Conservation (phyloP, 345 rosid genomes). For the Eucalyptus decipiens region DNA sequence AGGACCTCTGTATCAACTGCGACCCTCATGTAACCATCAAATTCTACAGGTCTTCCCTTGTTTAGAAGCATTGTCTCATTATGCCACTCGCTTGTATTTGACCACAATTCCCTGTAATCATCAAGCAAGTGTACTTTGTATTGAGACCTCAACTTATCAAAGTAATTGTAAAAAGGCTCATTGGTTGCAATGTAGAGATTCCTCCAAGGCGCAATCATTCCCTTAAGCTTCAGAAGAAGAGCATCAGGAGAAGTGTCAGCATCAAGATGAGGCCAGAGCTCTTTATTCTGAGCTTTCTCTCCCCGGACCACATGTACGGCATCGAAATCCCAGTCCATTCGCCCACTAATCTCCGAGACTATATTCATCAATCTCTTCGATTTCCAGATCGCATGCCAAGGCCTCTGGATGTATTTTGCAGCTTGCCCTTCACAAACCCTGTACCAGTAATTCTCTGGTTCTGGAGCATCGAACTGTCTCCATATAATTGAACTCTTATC, state of each 20-base stretch:
- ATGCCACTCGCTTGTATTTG: slow-evolving; percentile 88
- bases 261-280: slow-evolving; percentile 85
- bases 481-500: slow-evolving; percentile 72
- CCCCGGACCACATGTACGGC: slow-evolving; percentile 90
- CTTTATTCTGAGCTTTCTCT: slow-evolving; percentile 77
- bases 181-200: slow-evolving; percentile 78
- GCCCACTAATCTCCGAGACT: slow-evolving; percentile 75
- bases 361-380: slow-evolving; percentile 95
- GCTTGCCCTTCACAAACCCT: slow-evolving; percentile 92
- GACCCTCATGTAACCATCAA: slow-evolving; percentile 96
- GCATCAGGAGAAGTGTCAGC: slow-evolving; percentile 81
- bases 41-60: slow-evolving; percentile 64
- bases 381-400: slow-evolving; percentile 90
- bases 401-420: slow-evolving; percentile 71
- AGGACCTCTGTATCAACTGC: slow-evolving; percentile 94
- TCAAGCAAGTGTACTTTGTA: slow-evolving; percentile 81
- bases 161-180: slow-evolving; percentile 83
- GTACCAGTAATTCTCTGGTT: slow-evolving; percentile 92
- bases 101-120: slow-evolving; percentile 78
- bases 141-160: slow-evolving; percentile 88
- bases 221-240: slow-evolving; percentile 51
- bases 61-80: slow-evolving; percentile 71
- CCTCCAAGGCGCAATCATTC: slow-evolving; percentile 61
- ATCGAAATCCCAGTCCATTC: slow-evolving; percentile 97
- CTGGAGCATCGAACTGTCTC: slow-evolving; percentile 94